These are phyloP conservation scores for Parsonsia alboflavescens DNA, from an alignment of 257 asterid species.

Conservation along the genomic window DNA sequence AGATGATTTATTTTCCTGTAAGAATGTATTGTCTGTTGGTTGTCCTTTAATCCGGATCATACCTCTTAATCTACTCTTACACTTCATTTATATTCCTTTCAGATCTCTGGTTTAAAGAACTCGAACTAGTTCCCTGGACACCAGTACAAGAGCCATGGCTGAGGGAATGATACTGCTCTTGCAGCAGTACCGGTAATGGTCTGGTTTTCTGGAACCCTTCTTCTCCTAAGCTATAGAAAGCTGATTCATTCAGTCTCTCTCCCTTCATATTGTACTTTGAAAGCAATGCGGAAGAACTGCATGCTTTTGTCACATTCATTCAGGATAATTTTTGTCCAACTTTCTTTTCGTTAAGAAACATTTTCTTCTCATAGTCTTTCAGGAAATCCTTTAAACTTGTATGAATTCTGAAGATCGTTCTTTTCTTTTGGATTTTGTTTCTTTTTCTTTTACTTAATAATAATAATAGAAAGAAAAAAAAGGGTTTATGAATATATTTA, in stretches of 20 bases:
- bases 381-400: too few species aligned
- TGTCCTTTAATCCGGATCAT: too few species aligned
- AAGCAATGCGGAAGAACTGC: not conserved
- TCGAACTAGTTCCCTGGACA: conserved; percentile 63
- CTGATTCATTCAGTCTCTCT: not conserved
- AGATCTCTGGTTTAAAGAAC: conserved; percentile 84
- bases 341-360: too few species aligned
- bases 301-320: not conserved
- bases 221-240: not conserved
- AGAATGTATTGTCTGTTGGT: not conserved
- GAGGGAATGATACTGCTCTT: conserved; percentile 33
- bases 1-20: not conserved
- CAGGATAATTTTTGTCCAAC: not conserved
- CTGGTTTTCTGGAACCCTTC: not conserved
- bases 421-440: too few species aligned
- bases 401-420: too few species aligned
- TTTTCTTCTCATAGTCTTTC: too few species aligned
- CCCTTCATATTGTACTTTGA: too few species aligned
- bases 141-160: conserved; percentile 73
- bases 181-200: not conserved
- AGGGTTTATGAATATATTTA: too few species aligned
- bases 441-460: too few species aligned
- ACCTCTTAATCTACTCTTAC: not conserved
- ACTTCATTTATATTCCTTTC: conserved; percentile 14
- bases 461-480: too few species aligned